Evolutionary conservation across 805 yeast genomes (phyloP).

Genomic region (Suhomyces xylopsoci): DNA sequence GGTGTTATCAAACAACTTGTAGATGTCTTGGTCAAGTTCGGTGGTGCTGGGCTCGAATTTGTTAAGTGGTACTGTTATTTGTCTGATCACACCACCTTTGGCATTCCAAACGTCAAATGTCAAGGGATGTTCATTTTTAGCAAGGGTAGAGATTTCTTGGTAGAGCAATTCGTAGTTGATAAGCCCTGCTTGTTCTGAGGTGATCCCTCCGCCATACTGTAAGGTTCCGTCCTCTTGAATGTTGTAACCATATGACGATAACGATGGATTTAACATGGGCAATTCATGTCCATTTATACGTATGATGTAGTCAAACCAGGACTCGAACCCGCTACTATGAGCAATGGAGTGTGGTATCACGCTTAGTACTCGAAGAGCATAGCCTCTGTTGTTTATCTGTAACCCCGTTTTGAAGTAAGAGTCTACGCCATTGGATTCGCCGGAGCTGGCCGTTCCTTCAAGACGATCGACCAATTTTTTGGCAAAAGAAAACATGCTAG

Average conservation of each 20-base stretch:
- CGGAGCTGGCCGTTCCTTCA: constrained; percentile 23
- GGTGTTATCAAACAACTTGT: constrained; percentile 20
- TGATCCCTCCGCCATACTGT: constrained; percentile 33
- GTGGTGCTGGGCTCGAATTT: constrained; percentile 4
- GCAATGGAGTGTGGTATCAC: constrained; percentile 39
- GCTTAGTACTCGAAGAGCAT: constrained; percentile 37
- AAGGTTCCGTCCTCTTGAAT: constrained; percentile 42
- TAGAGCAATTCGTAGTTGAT: constrained; percentile 42
- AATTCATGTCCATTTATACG: constrained; percentile 71
- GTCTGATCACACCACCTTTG: constrained; percentile 64
- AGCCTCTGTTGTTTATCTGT: constrained; percentile 37
- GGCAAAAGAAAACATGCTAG: constrained; percentile 42
- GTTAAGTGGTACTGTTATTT: constrained; percentile 25
- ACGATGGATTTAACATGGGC: constrained; percentile 36
- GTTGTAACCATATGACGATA: constrained; percentile 26
- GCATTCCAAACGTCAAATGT: constrained; percentile 77
- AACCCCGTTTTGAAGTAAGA: constrained; percentile 35
- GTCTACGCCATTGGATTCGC: constrained; percentile 18
- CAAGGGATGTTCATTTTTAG: constrained; percentile 36
- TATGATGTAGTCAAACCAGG: constrained; percentile 87
- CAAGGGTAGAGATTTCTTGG: constrained; percentile 39
- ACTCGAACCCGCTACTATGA: constrained; percentile 49
- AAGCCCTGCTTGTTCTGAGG: constrained; percentile 31
- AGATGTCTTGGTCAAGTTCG: constrained; percentile 2
- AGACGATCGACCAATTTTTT: constrained; percentile 40